phyloP scores from a whole-genome alignment of 305 asterid genomes.

The Lippia alba region DNA sequence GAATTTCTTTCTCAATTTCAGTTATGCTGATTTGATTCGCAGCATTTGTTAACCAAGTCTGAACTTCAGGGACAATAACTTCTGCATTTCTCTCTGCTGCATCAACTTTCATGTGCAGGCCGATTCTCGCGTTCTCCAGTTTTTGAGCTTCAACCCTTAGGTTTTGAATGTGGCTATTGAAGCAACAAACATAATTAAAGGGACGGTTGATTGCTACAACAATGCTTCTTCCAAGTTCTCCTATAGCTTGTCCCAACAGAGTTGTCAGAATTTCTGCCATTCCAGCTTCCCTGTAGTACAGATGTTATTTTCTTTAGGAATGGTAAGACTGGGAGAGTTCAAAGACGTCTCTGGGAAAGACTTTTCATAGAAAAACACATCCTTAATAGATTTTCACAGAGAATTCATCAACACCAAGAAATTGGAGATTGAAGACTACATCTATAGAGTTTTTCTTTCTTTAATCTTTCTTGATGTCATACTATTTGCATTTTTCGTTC shows the following conservation, averaged over 20 bases:
- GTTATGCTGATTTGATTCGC: background rate
- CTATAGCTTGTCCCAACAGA: slow-evolving; percentile 10
- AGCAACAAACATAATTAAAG: slow-evolving; percentile 28
- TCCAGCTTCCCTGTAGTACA: background rate
- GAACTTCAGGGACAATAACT: slow-evolving; percentile 7
- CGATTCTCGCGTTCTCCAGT: slow-evolving; percentile 10
- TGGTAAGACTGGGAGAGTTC: too few relatives aligned
- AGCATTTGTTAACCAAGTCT: slow-evolving; percentile 20
- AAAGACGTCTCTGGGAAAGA: too few relatives aligned
- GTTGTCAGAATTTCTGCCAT: background rate
- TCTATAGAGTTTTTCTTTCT: too few relatives aligned
- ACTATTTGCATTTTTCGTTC: too few relatives aligned
- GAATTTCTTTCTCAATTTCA: background rate
- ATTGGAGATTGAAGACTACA: too few relatives aligned
- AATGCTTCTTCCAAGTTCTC: slow-evolving; percentile 14
- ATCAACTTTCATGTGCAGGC: slow-evolving; percentile 11
- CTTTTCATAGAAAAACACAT: too few relatives aligned
- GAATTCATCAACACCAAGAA: too few relatives aligned
- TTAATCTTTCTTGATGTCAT: too few relatives aligned
- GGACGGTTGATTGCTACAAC: slow-evolving; percentile 20
- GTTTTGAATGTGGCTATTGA: background rate
- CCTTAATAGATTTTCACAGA: too few relatives aligned
- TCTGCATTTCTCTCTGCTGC: slow-evolving; percentile 9
- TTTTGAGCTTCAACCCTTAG: slow-evolving; percentile 10
- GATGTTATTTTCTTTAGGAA: background rate